These are phyloP conservation scores for Entomortierella lignicola DNA, from an alignment of 192 early-diverging fungal genomes.

Conservation along the genomic window DNA sequence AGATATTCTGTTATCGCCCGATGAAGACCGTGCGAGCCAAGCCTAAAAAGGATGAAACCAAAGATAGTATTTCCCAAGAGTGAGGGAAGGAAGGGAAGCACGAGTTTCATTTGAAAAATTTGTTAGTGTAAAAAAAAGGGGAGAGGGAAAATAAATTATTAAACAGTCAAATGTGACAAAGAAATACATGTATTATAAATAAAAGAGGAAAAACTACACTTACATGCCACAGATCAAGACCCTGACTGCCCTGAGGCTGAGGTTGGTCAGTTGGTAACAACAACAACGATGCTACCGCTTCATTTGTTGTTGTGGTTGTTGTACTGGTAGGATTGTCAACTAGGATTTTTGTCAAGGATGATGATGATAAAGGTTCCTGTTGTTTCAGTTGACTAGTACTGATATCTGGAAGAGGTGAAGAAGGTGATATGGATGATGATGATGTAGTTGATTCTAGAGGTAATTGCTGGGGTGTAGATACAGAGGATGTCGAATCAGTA, in stretches of 20 bases:
- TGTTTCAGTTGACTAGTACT: background rate
- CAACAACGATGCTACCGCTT: background rate
- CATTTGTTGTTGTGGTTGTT: too few species aligned
- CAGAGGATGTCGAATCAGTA: background rate
- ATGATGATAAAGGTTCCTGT: background rate
- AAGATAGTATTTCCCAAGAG: too few species aligned
- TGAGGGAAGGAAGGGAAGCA: background rate
- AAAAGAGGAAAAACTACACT: background rate
- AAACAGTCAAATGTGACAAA: too few species aligned
- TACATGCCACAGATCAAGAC: constrained; percentile 27
- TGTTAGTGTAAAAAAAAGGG: background rate
- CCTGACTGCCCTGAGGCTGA: background rate
- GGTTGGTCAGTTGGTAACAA: background rate
- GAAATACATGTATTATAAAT: background rate
- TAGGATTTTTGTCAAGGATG: background rate
- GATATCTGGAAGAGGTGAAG: background rate
- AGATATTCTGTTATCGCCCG: background rate
- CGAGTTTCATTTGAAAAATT: too few species aligned
- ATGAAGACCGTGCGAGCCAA: constrained; percentile 10
- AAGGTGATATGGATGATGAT: background rate
- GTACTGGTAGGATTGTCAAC: background rate
- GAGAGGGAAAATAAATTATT: too few species aligned
- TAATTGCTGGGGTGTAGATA: background rate
- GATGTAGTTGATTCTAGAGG: background rate
- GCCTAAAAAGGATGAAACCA: background rate